phyloP scores from a whole-genome alignment of 306 rosid species.

The Vigna angularis region DNA sequence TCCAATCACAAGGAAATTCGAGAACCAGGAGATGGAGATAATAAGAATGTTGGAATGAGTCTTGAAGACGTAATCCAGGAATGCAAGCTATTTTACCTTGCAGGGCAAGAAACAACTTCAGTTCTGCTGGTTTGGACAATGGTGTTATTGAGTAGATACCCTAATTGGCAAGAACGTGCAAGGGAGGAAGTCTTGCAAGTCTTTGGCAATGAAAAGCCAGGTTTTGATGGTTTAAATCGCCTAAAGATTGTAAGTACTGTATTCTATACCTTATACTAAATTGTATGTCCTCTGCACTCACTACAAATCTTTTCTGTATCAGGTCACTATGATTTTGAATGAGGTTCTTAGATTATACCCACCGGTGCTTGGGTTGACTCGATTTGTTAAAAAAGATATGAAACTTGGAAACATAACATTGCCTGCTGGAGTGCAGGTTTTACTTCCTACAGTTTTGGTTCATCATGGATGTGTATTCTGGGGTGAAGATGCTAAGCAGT shows the following conservation, averaged over 20 bases:
- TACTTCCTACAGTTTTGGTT: slow-evolving; percentile 23
- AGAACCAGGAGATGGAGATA: slow-evolving; percentile 44
- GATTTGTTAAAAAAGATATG: slow-evolving; percentile 21
- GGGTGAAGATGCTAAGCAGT: slow-evolving; percentile 53
- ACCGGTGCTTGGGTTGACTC: neutral
- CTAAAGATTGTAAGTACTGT: slow-evolving; percentile 61
- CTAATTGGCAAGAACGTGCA: slow-evolving; percentile 62
- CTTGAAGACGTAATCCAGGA: slow-evolving; percentile 56
- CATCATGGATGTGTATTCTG: slow-evolving; percentile 48
- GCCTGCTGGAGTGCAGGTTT: slow-evolving; percentile 23
- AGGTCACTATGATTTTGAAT: slow-evolving; percentile 58
- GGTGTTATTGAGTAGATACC: slow-evolving; percentile 52
- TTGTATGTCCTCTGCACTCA: neutral
- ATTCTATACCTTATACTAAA: neutral
- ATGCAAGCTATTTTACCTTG: slow-evolving; percentile 63
- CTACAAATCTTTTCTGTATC: neutral
- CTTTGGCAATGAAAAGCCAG: slow-evolving; percentile 53
- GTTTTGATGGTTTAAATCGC: slow-evolving; percentile 54
- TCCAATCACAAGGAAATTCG: slow-evolving; percentile 56
- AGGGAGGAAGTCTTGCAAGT: slow-evolving; percentile 57
- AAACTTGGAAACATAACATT: slow-evolving; percentile 46
- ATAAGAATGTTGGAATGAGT: slow-evolving; percentile 52
- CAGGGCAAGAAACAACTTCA: slow-evolving; percentile 72
- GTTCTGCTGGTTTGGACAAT: slow-evolving; percentile 62
- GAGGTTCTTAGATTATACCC: slow-evolving; percentile 77